Percentiles rank a stretch among this genome's conserved stretches.
Conservation (phyloP, 179 eudicot genomes). For the Silene vulgaris region DNA sequence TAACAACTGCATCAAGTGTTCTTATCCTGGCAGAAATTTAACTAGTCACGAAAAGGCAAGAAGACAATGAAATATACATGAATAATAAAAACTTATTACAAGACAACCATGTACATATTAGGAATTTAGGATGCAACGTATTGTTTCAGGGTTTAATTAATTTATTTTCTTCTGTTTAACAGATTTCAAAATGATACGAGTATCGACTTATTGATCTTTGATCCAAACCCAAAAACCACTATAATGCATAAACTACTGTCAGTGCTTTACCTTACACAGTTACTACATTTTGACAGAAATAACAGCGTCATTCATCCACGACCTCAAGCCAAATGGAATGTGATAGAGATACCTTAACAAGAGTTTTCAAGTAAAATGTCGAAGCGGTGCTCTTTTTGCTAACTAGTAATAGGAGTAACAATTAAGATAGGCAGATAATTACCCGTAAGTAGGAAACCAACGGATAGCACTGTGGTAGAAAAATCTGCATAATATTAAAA, state of each 20-base stretch:
- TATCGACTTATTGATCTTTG: background rate
- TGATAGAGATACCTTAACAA: background rate
- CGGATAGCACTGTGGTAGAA: slow-evolving; percentile 96
- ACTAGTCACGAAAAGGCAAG: slow-evolving; percentile 38
- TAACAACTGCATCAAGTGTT: slow-evolving; percentile 83
- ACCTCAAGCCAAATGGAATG: background rate
- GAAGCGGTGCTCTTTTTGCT: background rate
- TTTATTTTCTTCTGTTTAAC: background rate
- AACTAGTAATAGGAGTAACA: background rate
- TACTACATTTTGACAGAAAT: background rate
- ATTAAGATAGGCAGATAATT: slow-evolving; percentile 23
- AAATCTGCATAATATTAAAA: slow-evolving; percentile 57
- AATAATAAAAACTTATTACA: too few species aligned
- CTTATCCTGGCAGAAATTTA: slow-evolving; percentile 87
- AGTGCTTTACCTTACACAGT: background rate
- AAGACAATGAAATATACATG: slow-evolving; percentile 17
- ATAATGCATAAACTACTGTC: background rate
- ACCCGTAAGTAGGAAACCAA: slow-evolving; percentile 96
- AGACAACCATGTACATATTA: too few species aligned
- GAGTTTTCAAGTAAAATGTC: background rate
- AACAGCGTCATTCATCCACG: background rate
- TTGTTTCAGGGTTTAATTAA: background rate
- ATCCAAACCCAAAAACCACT: background rate
- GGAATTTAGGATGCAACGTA: too few species aligned
- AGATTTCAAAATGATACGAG: background rate